Base-by-base conservation (phyloP, 2,329 filamentous ascomycete genomes). In the Thermochaetoides dissita region DNA sequence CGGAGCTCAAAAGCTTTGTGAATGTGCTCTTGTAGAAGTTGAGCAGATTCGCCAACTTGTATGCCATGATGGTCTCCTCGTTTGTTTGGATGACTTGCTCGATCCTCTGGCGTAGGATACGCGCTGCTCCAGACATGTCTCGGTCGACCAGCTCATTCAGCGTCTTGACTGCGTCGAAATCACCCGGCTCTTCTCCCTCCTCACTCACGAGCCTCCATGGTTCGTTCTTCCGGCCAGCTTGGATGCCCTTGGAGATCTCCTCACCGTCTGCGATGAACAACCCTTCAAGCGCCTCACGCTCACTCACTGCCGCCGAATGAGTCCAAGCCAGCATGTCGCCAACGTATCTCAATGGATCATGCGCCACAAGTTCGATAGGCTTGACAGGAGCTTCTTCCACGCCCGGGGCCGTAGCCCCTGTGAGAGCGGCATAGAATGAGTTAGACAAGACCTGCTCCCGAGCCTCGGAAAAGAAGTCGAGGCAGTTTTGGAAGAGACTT, bases 261-360 rank as follows among this genome's bases (percentile, higher is more conserved):
- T 91, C 84, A 2, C 84, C 88, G 48, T 95, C 88, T 0, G 83
- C 81, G 35, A 95, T 80, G 56, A 98, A 98, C 1, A 98, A 67
- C 2, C 86, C 78, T 59, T 96, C 89, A 6, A 98, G 69, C 0
- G 88, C 87, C 61, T 98, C 91, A 40, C 84, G 76, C 60, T 98
- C 91, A 30, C 89, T 93, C 1, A 98, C 91, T 0, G 89, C 81
- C 3, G 88, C 84, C 0, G 91, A 94, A 59, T 98, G 91, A 6
- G 83, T 79, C 91, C 91, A 98, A 6, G 91, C 91, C 10, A 98
- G 72, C 88, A 98, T 98, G 57, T 98, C 91, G 41, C 91, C 87
- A 3, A 93, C 79, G 59, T 96, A 96, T 12, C 91, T 78, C 28
- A 96, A 64, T 1, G 86, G 81, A 55, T 98, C 91, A 57, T 96